A percentile compares a stretch with the other conserved stretches of the same genome.
Evolutionary conservation across 2,329 filamentous ascomycete species (phyloP).

Genomic region (Beauveria sp.): DNA sequence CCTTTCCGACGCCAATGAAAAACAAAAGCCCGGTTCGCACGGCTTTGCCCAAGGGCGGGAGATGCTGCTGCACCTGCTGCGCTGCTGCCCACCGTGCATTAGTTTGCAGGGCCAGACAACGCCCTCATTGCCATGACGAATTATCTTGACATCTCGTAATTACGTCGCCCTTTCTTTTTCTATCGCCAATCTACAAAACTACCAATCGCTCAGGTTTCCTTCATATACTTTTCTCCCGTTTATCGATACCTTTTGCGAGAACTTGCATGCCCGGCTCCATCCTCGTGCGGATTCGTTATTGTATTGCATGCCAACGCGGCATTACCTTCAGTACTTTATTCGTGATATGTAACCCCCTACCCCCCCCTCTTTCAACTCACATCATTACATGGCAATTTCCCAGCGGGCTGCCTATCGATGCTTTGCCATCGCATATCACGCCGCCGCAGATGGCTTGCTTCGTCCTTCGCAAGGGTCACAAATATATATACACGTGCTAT

Average conservation of each 20-base stretch:
- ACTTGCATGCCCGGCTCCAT: background rate
- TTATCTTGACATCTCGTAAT: background rate
- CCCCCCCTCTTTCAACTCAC: background rate
- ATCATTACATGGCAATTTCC: no score
- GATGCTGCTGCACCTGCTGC: background rate
- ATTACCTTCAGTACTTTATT: background rate
- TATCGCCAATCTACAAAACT: background rate
- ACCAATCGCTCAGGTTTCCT: no score
- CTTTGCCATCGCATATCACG: no score
- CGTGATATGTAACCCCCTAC: background rate
- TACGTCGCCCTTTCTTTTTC: slow-evolving; percentile 1
- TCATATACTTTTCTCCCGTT: background rate
- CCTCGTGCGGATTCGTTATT: background rate
- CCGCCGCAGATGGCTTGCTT: no score
- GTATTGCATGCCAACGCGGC: background rate
- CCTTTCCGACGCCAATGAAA: slow-evolving; percentile 4
- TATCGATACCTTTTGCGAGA: no score
- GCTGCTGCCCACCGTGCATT: background rate
- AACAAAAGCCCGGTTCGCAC: background rate
- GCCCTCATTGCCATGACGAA: background rate
- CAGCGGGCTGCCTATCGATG: no score
- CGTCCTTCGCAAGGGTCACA: background rate
- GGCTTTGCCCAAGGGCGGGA: background rate
- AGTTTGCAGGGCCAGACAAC: background rate
- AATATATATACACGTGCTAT: no score